phyloP scores from a whole-genome alignment of 73 alveolate genomes.

The Paramecium primaurelia region DNA sequence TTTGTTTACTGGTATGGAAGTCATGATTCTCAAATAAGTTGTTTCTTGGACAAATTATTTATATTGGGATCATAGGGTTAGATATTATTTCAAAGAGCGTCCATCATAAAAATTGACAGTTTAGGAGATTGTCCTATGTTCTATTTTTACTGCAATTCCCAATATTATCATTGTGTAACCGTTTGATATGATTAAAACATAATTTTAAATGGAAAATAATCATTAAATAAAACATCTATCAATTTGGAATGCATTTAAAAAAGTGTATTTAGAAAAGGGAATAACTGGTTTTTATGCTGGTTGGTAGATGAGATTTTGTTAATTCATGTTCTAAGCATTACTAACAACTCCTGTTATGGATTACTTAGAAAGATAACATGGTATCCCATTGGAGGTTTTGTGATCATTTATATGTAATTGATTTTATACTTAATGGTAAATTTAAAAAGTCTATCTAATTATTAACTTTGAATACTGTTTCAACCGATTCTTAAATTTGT shows the following conservation, averaged over 20 bases:
- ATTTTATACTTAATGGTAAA: background rate
- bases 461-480: background rate
- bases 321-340: slow-evolving; percentile 17
- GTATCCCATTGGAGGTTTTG: background rate
- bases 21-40: background rate
- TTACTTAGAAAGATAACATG: slow-evolving; percentile 39
- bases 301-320: background rate
- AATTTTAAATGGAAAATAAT: slow-evolving; percentile 34
- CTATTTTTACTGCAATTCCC: background rate
- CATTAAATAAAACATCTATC: background rate
- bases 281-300: slow-evolving; percentile 26
- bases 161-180: slow-evolving; percentile 11
- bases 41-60: slow-evolving; percentile 36
- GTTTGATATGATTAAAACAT: slow-evolving; percentile 29
- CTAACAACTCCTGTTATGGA: slow-evolving; percentile 26
- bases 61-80: slow-evolving; percentile 44
- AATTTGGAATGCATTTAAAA: background rate
- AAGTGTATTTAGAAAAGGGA: slow-evolving; percentile 8
- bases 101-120: background rate
- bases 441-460: background rate
- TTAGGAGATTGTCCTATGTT: background rate
- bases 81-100: slow-evolving; percentile 4
- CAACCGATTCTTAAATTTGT: background rate
- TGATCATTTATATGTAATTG: background rate
- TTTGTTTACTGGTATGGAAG: slow-evolving; percentile 2